A percentile compares a stretch with the other conserved stretches of the same genome.
phyloP scores from a whole-genome alignment of 441 rosid species.

The Francoa sonchifolia region DNA sequence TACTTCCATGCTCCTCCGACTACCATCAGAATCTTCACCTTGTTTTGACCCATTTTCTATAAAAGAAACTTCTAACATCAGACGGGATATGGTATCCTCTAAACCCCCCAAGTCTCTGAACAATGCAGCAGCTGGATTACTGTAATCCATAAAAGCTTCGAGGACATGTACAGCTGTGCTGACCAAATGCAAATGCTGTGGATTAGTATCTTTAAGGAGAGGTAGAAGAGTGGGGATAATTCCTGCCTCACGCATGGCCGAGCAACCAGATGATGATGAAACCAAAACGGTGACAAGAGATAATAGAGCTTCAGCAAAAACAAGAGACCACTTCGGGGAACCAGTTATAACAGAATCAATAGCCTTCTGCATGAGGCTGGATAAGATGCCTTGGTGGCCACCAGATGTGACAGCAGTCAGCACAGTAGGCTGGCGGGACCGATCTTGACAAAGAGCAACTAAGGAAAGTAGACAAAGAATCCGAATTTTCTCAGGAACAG shows the following conservation, averaged over 20 bases:
- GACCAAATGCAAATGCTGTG: conserved; percentile 88
- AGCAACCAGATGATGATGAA: conserved; percentile 85
- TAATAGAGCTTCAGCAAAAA: conserved; percentile 82
- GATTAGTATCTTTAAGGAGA: conserved; percentile 86
- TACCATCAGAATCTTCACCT: conserved; percentile 38
- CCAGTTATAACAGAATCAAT: conserved; percentile 67
- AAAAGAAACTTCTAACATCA: conserved; percentile 68
- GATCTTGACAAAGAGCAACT: conserved; percentile 90
- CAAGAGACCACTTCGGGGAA: conserved; percentile 69
- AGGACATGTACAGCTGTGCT: conserved; percentile 79
- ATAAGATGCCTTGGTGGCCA: conserved; percentile 80
- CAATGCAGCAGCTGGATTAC: conserved; percentile 86
- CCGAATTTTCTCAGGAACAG: conserved; percentile 80
- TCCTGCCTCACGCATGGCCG: conserved; percentile 96
- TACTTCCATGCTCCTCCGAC: conserved; percentile 27
- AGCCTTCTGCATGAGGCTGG: conserved; percentile 87
- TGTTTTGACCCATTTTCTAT: conserved; percentile 47
- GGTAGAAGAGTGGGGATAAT: conserved; percentile 89
- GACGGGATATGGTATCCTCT: conserved; percentile 82
- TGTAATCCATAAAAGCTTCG: conserved; percentile 92
- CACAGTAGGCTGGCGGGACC: conserved; percentile 74
- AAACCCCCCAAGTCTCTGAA: conserved; percentile 96
- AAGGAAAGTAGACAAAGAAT: conserved; percentile 62
- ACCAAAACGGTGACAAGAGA: conserved; percentile 89
- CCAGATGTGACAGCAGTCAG: conserved; percentile 88